phyloP scores from a whole-genome alignment of 176 grass and related monocot species.

The Otatea glauca region DNA sequence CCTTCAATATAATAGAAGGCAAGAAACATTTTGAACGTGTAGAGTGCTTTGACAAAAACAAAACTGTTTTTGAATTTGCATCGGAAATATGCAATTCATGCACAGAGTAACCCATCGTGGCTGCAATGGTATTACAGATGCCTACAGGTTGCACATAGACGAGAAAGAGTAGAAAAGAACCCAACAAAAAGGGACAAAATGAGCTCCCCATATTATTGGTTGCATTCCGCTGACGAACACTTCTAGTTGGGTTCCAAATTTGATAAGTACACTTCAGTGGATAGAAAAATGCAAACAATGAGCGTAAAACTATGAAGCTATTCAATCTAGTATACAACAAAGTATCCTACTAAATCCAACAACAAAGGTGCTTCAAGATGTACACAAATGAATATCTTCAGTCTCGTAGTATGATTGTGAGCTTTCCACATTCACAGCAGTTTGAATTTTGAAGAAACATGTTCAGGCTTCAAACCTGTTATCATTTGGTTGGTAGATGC shows the following conservation, averaged over 20 bases:
- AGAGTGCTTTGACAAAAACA: not conserved
- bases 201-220: conserved; percentile 37
- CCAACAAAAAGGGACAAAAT: not conserved
- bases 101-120: not conserved
- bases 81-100: not conserved
- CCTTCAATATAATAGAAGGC: not conserved
- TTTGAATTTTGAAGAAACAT: conserved; percentile 29
- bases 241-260: conserved; percentile 8
- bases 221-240: conserved; percentile 32
- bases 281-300: conserved; percentile 28
- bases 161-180: not conserved
- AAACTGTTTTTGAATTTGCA: not conserved
- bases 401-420: conserved; percentile 40
- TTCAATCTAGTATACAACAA: conserved; percentile 57
- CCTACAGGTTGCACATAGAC: not conserved
- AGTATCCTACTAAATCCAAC: conserved; percentile 36
- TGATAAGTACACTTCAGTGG: conserved; percentile 24
- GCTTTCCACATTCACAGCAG: conserved; percentile 13
- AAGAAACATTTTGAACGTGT: not conserved
- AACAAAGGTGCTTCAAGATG: conserved; percentile 26
- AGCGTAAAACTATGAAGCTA: conserved; percentile 43
- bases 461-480: conserved; percentile 28
- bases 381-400: conserved; percentile 45
- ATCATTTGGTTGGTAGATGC: not conserved
- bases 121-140: not conserved